Conservation (phyloP, 257 asterid genomes). For the Haberlea rhodopensis region DNA sequence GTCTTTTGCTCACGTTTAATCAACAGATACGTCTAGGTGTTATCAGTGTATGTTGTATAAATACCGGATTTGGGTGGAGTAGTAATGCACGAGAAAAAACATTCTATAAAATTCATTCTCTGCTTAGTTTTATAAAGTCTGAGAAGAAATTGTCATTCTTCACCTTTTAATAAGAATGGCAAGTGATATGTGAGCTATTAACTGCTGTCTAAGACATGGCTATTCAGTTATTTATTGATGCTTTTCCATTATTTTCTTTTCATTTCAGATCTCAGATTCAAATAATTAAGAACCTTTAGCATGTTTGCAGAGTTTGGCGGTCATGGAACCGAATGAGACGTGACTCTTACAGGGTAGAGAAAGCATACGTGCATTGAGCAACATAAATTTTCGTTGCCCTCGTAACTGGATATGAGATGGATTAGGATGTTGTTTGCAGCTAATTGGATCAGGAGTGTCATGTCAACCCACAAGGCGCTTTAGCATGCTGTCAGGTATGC, state of each 20-base stretch:
- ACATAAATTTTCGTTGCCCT: background rate
- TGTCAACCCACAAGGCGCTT: background rate
- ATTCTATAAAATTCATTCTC: background rate
- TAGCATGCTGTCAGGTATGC: background rate
- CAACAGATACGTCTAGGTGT: too few species aligned
- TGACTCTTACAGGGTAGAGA: too few species aligned
- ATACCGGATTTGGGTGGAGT: background rate
- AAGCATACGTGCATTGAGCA: slow-evolving; percentile 10
- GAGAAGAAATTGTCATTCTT: background rate
- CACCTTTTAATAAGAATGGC: background rate
- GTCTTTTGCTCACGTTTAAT: too few species aligned
- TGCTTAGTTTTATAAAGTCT: background rate
- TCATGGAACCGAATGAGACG: slow-evolving; percentile 11
- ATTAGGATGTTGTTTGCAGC: background rate
- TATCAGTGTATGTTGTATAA: too few species aligned
- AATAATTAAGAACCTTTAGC: too few species aligned
- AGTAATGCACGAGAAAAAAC: background rate
- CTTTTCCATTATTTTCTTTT: too few species aligned
- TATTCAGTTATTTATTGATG: background rate
- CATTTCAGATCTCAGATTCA: too few species aligned
- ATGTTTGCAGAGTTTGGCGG: slow-evolving; percentile 6
- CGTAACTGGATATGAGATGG: background rate
- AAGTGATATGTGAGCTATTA: too few species aligned
- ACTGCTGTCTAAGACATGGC: too few species aligned
- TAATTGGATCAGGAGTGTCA: background rate